A percentile compares a stretch with the other conserved stretches of the same genome.
Conservation (phyloP, 495 filamentous ascomycete genomes). For the Penicillium waksmanii region DNA sequence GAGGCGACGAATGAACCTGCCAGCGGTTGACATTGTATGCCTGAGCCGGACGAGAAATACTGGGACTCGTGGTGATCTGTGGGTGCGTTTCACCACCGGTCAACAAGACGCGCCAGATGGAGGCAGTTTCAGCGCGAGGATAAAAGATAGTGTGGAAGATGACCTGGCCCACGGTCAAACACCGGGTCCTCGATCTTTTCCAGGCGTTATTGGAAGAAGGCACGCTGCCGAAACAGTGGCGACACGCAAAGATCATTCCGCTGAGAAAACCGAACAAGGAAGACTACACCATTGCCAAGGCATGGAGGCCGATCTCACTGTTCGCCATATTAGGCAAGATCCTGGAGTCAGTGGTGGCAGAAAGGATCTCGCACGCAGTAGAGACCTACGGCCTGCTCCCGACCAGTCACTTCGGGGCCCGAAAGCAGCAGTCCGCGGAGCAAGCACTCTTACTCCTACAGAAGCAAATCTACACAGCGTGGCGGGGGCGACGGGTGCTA, state of each 20-base stretch:
- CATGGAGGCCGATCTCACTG: slow-evolving; percentile 35
- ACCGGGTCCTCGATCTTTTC: slow-evolving; percentile 26
- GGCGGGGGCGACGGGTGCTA: slow-evolving; percentile 16
- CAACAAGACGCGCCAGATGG: too few relatives aligned
- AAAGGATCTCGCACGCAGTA: slow-evolving; percentile 25
- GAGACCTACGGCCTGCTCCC: slow-evolving; percentile 21
- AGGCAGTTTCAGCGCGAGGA: too few relatives aligned
- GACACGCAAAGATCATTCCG: slow-evolving; percentile 25
- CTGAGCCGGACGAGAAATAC: too few relatives aligned
- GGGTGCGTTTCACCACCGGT: too few relatives aligned
- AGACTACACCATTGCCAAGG: slow-evolving; percentile 26
- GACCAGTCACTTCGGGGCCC: not conserved
- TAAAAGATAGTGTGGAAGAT: slow-evolving; percentile 29
- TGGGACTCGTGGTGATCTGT: too few relatives aligned
- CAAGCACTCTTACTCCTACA: slow-evolving; percentile 27
- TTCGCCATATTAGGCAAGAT: slow-evolving; percentile 24
- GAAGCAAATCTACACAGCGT: slow-evolving; percentile 32
- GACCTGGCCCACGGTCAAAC: slow-evolving; percentile 31
- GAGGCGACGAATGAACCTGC: too few relatives aligned
- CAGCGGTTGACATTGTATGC: too few relatives aligned
- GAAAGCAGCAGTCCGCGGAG: slow-evolving; percentile 8
- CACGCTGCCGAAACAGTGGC: slow-evolving; percentile 15
- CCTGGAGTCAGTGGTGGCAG: slow-evolving; percentile 31
- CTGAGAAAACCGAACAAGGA: slow-evolving; percentile 28
- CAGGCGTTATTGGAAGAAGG: slow-evolving; percentile 19